Evolutionary conservation across 1,139 yeast genomes (phyloP), one percentile per base, ranked within the genome.

Genomic region (Geotrichum histeridarum): DNA sequence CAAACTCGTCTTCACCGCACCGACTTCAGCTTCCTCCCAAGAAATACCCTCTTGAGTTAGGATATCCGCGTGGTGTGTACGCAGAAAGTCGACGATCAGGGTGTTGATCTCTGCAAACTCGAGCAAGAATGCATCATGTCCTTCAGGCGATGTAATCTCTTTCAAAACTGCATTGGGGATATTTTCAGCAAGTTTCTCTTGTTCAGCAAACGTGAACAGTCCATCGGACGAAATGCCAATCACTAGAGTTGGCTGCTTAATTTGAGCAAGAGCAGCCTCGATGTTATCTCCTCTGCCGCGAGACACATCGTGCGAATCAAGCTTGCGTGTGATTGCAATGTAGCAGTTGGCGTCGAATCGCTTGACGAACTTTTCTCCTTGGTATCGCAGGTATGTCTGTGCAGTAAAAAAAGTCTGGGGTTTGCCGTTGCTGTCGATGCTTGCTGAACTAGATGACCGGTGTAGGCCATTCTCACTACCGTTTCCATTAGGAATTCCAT

Each of bases 311-410:
- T 93, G 98, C 0, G 98, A 90, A 65, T 93, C 99, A 47, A 93
- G 75, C 68, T 93, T 93, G 64, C 98, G 79, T 1, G 98, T 87
- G 55, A 93, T 88, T 31, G 97, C 81, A 55, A 93, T 90, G 70
- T 93, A 93, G 72, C 99, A 93, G 67, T 93, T 93, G 22, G 99
- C 96, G 70, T 93, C 99, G 65, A 91, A 93, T 63, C 99, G 77
- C 48, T 81, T 77, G 51, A 91, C 84, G 68, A 93, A 93, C 70
- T 93, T 93, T 54, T 83, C 81, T 1, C 96, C 98, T 68, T 93
- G 99, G 68, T 93, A 93, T 58, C 99, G 79, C 62, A 93, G 75
- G 68, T 93, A 93, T 53, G 93, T 85, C 70, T 93, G 99, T 0
- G 99, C 99, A 0, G 97, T 87, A 72, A 93, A 93, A 66, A 81